These are phyloP conservation scores for Cucurbita moschata DNA, from an alignment of 306 rosid species.

Conservation along the genomic window DNA sequence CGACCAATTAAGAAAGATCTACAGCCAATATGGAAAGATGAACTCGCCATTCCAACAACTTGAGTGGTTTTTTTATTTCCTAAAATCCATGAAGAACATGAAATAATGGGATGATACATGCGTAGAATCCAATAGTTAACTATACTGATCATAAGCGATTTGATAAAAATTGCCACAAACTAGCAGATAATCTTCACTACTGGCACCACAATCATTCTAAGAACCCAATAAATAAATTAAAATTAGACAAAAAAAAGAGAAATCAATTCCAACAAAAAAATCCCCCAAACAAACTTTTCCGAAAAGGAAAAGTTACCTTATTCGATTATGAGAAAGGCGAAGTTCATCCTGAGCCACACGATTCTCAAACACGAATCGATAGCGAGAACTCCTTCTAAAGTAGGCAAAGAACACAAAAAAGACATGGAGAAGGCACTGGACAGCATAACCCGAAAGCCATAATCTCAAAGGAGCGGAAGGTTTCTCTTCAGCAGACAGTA, in stretches of 20 bases:
- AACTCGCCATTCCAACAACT: background rate
- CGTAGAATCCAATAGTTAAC: background rate
- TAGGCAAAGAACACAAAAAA: constrained; percentile 39
- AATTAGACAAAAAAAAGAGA: background rate
- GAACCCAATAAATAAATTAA: background rate
- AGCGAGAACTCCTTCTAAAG: constrained; percentile 10
- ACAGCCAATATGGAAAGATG: background rate
- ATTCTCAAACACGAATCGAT: constrained; percentile 3
- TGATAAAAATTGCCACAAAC: background rate
- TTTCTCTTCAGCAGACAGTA: constrained; percentile 34
- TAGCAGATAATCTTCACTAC: background rate
- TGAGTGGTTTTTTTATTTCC: background rate
- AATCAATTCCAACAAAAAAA: background rate
- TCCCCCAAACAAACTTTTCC: background rate
- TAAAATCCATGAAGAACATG: background rate
- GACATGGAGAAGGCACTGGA: constrained; percentile 53
- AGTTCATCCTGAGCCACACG: constrained; percentile 9
- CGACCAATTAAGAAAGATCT: background rate
- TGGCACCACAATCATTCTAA: background rate
- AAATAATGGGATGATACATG: background rate
- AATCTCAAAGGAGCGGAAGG: constrained; percentile 59
- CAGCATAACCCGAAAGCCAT: constrained; percentile 59
- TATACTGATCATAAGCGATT: background rate
- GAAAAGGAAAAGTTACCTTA: constrained; percentile 16
- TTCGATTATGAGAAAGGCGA: constrained; percentile 1